Percentiles rank a stretch among this genome's conserved stretches.
These are phyloP conservation scores for Metschnikowia orientalis DNA, from an alignment of 805 yeast genomes.

Conservation along the genomic window DNA sequence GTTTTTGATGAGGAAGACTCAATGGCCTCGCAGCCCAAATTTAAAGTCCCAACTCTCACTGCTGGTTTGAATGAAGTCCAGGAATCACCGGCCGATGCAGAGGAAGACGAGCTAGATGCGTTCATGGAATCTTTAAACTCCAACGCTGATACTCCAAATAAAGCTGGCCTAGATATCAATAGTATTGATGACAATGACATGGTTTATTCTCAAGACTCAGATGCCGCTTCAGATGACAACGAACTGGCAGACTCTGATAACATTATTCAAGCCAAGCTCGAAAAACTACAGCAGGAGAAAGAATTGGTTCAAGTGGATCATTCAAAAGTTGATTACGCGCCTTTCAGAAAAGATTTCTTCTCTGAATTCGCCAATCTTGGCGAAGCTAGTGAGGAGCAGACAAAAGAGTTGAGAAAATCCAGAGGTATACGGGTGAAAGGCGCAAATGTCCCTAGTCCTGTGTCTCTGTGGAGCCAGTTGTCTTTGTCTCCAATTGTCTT, in stretches of 20 bases:
- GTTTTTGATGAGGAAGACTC: slow-evolving; percentile 30
- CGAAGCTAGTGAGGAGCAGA: slow-evolving; percentile 49
- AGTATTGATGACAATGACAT: no score
- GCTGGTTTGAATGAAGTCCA: no score
- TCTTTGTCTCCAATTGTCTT: slow-evolving; percentile 65
- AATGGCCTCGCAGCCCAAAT: slow-evolving; percentile 14
- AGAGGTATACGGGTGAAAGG: slow-evolving; percentile 73
- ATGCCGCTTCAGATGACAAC: slow-evolving; percentile 6
- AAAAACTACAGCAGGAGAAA: slow-evolving; percentile 45
- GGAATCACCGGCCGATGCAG: slow-evolving; percentile 1
- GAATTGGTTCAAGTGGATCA: slow-evolving; percentile 47
- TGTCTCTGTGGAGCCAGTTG: slow-evolving; percentile 72
- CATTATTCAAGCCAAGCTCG: slow-evolving; percentile 33
- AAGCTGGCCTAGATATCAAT: no score
- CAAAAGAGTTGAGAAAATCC: slow-evolving; percentile 46
- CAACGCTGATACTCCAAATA: no score
- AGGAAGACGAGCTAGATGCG: slow-evolving; percentile 28
- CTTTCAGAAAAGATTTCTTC: slow-evolving; percentile 62
- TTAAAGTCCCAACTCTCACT: slow-evolving; percentile 20
- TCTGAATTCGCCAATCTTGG: slow-evolving; percentile 52
- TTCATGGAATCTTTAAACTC: slow-evolving; percentile 11
- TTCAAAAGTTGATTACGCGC: slow-evolving; percentile 40
- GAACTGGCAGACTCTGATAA: slow-evolving; percentile 20
- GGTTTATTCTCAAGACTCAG: no score
- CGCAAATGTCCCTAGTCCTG: slow-evolving; percentile 54